Evolutionary conservation across 192 early-diverging fungal species (phyloP), one percentile per base, ranked within the genome.

Genomic region (Backusella liffmaniae): DNA sequence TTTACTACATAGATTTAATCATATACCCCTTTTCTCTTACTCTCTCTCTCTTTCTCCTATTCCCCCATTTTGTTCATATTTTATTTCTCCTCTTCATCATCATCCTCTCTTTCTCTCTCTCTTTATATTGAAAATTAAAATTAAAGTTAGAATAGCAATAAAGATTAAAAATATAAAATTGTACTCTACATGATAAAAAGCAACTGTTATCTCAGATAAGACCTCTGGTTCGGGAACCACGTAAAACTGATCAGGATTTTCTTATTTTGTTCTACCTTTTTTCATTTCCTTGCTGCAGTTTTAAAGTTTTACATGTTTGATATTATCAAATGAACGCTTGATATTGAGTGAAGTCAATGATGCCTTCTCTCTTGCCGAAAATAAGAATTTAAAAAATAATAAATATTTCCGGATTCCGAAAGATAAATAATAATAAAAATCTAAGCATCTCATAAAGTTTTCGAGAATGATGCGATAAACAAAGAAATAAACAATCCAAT

Each of bases 11-110:
- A 13, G 23, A 62, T 62, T 62, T 29, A 62, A 29, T 12, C 56
- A 62, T 62, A 62, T 62, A 56, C 53, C 53, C 53, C 53, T 51
- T 18, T 13, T 49, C 46, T 51, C 0, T 51, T 51, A 18, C 46
- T 4, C 49, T 18, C n/a, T 21, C 21, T 21, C n/a, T 56, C n/a
- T 21, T 10, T 21, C 18, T 56, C 18, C 53, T 21, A 6, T 7
- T 56, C n/a, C 9, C 53, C 53, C n/a, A 56, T 56, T 56, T 56
- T 56, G 53, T 56, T 56, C 53, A 56, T 56, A 56, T 56, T 56
- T 56, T 56, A 23, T 56, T 21, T 56, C 53, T 56, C 53, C 53
- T 56, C 53, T 21, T 21, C n/a, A 10, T 56, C 53, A 56, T 49
- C 2, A 18, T n/a, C 6, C 13, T 51, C n/a, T n/a, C n/a, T n/a